Evolutionary conservation across 1,139 yeast species (phyloP).

Genomic region (Pichia kudriavzevii): DNA sequence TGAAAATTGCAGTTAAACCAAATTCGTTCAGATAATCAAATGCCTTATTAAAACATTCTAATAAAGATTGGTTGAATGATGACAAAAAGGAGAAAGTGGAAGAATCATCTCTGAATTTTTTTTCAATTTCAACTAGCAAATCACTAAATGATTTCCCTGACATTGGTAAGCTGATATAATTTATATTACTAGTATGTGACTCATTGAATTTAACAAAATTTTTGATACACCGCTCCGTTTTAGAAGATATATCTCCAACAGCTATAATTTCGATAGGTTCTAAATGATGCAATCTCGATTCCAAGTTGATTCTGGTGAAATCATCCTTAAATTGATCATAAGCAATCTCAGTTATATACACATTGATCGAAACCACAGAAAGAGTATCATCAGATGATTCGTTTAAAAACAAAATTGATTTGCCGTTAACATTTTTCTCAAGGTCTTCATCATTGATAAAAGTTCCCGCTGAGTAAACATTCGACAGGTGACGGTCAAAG

Average conservation of each 20-base stretch:
- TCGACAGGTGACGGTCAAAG: slow-evolving; percentile 62
- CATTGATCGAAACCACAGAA: slow-evolving; percentile 61
- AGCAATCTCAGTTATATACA: slow-evolving; percentile 70
- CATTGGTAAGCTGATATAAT: not conserved
- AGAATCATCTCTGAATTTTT: slow-evolving; percentile 10
- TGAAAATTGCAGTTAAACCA: slow-evolving; percentile 49
- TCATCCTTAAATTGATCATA: slow-evolving; percentile 62
- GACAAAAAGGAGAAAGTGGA: slow-evolving; percentile 15
- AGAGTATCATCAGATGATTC: slow-evolving; percentile 25
- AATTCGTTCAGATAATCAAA: slow-evolving; percentile 55
- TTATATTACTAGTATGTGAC: slow-evolving; percentile 5
- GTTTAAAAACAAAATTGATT: slow-evolving; percentile 28
- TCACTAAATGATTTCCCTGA: slow-evolving; percentile 1
- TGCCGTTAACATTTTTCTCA: slow-evolving; percentile 16
- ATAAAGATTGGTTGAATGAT: slow-evolving; percentile 9
- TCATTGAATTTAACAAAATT: slow-evolving; percentile 14
- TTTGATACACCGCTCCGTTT: slow-evolving; percentile 27
- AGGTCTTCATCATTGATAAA: slow-evolving; percentile 56
- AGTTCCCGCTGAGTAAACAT: slow-evolving; percentile 78
- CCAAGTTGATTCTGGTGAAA: slow-evolving; percentile 49
- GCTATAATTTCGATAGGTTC: slow-evolving; percentile 67
- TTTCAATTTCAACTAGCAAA: not conserved
- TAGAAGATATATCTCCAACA: slow-evolving; percentile 30
- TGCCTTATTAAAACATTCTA: slow-evolving; percentile 40
- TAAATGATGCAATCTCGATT: slow-evolving; percentile 64